Base-by-base conservation (phyloP, 768 basidiomycete genomes). In the Suillus brevipes region DNA sequence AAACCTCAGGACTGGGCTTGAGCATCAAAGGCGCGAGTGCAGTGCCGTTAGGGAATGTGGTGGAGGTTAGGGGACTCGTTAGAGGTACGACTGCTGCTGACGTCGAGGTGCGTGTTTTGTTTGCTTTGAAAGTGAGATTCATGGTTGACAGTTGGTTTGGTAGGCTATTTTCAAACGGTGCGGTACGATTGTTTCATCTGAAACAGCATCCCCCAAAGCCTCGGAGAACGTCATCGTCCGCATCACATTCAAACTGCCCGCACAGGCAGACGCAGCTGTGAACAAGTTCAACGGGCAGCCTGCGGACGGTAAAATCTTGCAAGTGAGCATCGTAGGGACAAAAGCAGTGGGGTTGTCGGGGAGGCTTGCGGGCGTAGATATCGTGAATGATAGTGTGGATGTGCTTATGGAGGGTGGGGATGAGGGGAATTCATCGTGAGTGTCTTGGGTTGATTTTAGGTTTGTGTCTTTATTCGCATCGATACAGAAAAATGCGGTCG, bases 111-210 rank as follows among this genome's bases (percentile, higher is more conserved):
- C 37, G 13, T 13, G 49, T 31, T 7, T 6, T 25, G 45, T 18
- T 45, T n/a, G 45, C 34, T 36, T 36, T 36, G 34, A 36, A 8
- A 36, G 34, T 34, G 6, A 65, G 28, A 61, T 69, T 40, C 28
- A 23, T 34, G 18, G n/a, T 38, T 42, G 34, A 36, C 34, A 7
- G 34, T 64, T 45, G 38, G 18, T 49, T 23, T 65, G 62, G 66
- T 49, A 76, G 73, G 91, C 92, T 31, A 94, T 94, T 62, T 95
- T 95, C 82, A 88, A 89, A 67, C 87, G 89, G 28, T 92, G 92
- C 69, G 91, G 91, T 8, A 78, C 85, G 23, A 87, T 91, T 67
- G 82, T 85, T 38, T 79, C 82, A 20, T 78, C 75, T 13, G 74
- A 74, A 3, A 70, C 72, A 31, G 69, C 59, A 8, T 61, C 67